Evolutionary conservation across 2,329 filamentous ascomycete genomes (phyloP), one percentile per base, ranked within the genome.

Genomic region (Cyphellophora attinorum): DNA sequence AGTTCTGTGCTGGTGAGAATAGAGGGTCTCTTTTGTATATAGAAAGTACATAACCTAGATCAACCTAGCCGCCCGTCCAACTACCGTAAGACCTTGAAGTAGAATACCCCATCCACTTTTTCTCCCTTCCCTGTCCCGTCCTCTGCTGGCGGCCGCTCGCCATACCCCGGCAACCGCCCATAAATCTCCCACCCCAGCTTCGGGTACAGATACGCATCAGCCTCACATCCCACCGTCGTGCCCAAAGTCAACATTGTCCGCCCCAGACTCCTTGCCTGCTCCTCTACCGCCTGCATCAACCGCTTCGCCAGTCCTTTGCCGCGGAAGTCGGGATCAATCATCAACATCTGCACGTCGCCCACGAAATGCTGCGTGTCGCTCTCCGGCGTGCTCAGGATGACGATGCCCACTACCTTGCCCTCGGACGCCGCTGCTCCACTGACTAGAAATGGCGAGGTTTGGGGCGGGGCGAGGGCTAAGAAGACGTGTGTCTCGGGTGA

Each of bases 341-440:
- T 58, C 21, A 80, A 58, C 51, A 74, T 73, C 53, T 79, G 68
- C 2, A 80, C 68, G 6, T 54, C 46, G 3, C 61, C 72, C 18
- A 74, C 60, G 43, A 74, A 74, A 0, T 65, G 61, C 0, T 66
- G 72, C 3, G 75, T 79, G 52, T 80, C 70, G 3, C 60, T 62
- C 12, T 56, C 53, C 5, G 71, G 68, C 53, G 68, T 63, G 30
- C 46, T 50, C 3, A 80, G 58, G 62, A 72, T 72, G 15, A 71
- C 73, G 27, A 72, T 63, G 5, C 75, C 76, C 38, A 25, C 21
- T 8, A 25, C 8, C 8, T 8, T 25, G 8, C 8, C 8, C 21
- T 8, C 8, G n/a, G 21, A 25, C n/a, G 21, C n/a, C 8, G 21
- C 8, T n/a, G 21, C 21, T 8, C 21, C 21, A n/a, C 8, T 8